Evolutionary conservation across 2,329 filamentous ascomycete genomes (phyloP).

Genomic region (Curvularia lunata): DNA sequence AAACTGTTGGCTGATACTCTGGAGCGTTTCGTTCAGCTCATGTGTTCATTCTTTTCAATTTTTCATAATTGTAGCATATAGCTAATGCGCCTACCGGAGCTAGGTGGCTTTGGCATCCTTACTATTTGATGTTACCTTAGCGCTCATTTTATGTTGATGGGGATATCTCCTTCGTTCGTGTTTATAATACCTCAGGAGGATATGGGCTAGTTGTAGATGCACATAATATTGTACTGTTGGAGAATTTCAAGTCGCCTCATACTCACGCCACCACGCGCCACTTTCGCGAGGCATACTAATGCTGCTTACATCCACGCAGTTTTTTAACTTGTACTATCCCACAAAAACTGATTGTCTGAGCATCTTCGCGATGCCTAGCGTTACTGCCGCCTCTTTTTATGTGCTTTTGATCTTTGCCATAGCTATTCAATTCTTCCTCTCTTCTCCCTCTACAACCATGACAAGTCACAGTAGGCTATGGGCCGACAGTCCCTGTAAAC

Average conservation of each 20-base stretch:
- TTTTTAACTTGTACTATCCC: background rate
- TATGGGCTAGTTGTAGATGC: no score
- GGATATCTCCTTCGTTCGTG: background rate
- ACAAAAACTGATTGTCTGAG: background rate
- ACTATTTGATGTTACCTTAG: background rate
- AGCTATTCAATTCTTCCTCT: constrained; percentile 11
- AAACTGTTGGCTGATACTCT: background rate
- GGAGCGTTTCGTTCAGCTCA: background rate
- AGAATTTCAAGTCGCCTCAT: constrained; percentile 14
- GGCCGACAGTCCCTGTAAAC: constrained; percentile 39
- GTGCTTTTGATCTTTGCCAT: constrained; percentile 12
- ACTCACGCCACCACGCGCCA: constrained; percentile 26
- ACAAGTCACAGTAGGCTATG: constrained; percentile 27
- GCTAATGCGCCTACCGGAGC: background rate
- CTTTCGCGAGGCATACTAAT: constrained; percentile 16
- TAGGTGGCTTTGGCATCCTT: background rate
- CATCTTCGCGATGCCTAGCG: constrained; percentile 16
- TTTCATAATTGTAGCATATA: background rate
- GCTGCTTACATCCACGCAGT: background rate
- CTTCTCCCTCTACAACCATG: constrained; percentile 5
- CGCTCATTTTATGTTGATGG: background rate
- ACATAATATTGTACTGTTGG: background rate
- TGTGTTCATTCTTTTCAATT: background rate
- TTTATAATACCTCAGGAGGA: background rate
- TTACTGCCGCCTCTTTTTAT: constrained; percentile 13